These are phyloP conservation scores for Amniculicola lignicola DNA, from an alignment of 495 filamentous ascomycete genomes.

Conservation along the genomic window DNA sequence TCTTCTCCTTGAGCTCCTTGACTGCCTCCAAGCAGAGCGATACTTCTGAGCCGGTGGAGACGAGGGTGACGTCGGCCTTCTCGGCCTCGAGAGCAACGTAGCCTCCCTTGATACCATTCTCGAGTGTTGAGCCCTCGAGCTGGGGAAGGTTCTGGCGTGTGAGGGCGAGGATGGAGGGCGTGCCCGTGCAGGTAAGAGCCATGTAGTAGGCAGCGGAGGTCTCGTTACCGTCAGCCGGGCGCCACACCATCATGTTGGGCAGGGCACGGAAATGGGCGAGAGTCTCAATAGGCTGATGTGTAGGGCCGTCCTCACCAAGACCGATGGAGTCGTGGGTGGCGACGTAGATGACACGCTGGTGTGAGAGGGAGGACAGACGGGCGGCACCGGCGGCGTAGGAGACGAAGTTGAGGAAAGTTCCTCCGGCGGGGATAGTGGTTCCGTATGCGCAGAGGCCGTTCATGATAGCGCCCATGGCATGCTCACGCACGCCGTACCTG, in stretches of 20 bases:
- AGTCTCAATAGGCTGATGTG: constrained; percentile 99
- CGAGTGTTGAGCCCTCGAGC: constrained; percentile 86
- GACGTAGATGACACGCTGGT: constrained; percentile 89
- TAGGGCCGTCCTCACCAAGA: constrained; percentile 97
- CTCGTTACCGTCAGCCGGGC: constrained; percentile 98
- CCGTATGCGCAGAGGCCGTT: constrained; percentile 97
- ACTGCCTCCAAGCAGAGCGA: constrained; percentile 88
- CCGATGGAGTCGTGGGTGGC: constrained; percentile 99
- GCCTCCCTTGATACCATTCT: constrained; percentile 85
- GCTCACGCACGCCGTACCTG: constrained; percentile 45
- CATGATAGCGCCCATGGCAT: constrained; percentile 85
- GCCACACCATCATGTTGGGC: constrained; percentile 99
- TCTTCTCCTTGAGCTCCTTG: constrained; percentile 83
- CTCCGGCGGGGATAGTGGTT: constrained; percentile 86
- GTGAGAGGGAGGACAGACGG: constrained; percentile 87
- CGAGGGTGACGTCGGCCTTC: constrained; percentile 81
- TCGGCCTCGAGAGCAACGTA: constrained; percentile 85
- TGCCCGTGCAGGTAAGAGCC: constrained; percentile 84
- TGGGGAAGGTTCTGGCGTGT: constrained; percentile 99
- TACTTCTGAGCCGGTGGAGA: constrained; percentile 96
- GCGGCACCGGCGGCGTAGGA: constrained; percentile 96
- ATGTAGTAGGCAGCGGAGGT: constrained; percentile 96
- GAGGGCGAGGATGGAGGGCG: constrained; percentile 87
- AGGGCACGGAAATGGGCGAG: constrained; percentile 98
- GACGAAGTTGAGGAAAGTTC: constrained; percentile 99